phyloP scores from a whole-genome alignment of 2,329 filamentous ascomycete genomes.

The Apiospora pterosperma region DNA sequence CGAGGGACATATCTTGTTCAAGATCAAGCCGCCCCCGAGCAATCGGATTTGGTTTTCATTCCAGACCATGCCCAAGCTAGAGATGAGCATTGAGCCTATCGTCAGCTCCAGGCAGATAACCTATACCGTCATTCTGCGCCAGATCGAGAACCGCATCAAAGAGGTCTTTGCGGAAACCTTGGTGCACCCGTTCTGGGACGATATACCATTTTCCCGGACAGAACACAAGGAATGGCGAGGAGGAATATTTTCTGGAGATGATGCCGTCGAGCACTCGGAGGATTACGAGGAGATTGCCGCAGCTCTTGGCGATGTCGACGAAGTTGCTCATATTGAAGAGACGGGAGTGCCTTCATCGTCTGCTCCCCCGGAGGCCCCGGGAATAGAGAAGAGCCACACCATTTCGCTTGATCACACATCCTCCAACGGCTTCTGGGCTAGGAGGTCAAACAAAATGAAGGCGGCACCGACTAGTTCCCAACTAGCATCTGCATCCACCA shows the following conservation, averaged over 20 bases:
- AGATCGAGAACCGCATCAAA: conserved; percentile 92
- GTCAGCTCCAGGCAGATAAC: conserved; percentile 95
- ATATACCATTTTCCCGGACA: conserved; percentile 86
- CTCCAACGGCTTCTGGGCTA: conserved; percentile 45
- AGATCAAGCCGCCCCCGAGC: conserved; percentile 91
- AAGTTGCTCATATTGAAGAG: conserved; percentile 43
- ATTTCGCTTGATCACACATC: conserved; percentile 39
- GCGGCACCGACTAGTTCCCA: conserved; percentile 26
- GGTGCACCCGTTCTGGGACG: conserved; percentile 94
- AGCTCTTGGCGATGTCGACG: conserved; percentile 44
- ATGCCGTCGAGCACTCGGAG: conserved; percentile 36
- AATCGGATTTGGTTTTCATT: conserved; percentile 97
- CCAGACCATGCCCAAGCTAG: conserved; percentile 88
- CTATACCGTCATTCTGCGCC: conserved; percentile 83
- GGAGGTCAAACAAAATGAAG: conserved; percentile 40
- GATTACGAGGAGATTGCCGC: conserved; percentile 36
- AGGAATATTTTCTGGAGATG: conserved; percentile 69
- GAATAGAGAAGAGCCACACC: conserved; percentile 55
- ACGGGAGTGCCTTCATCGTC: conserved; percentile 26
- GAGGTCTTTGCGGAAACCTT: conserved; percentile 91
- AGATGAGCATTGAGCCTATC: conserved; percentile 91
- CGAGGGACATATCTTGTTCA: conserved; percentile 79
- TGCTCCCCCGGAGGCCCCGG: conserved; percentile 34
- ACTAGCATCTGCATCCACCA: conserved; percentile 40
- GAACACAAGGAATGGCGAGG: conserved; percentile 75